Conservation (phyloP, 2,329 filamentous ascomycete genomes). For the Leptographium flavum region DNA sequence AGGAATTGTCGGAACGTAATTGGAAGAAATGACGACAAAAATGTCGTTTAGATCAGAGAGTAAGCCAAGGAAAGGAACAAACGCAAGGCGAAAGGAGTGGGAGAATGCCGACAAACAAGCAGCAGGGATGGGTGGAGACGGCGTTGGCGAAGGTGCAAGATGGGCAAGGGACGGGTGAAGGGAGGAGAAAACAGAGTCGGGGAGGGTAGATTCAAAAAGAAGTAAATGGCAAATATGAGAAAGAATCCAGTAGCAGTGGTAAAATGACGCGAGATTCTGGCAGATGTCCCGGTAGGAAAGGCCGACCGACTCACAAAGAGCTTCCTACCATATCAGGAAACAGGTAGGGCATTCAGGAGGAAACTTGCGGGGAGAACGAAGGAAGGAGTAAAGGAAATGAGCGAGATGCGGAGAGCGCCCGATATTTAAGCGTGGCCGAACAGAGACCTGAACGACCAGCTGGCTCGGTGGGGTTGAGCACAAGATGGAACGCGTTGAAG, state of each 20-base stretch:
- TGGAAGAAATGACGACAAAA: constrained; percentile 10
- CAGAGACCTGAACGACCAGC: background rate
- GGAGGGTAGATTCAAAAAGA: background rate
- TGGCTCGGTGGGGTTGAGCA: background rate
- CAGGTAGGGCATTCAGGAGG: background rate
- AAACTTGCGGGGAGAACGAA: background rate
- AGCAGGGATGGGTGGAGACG: background rate
- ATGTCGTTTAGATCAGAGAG: constrained; percentile 10
- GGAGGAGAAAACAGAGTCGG: background rate
- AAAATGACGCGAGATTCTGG: constrained; percentile 1
- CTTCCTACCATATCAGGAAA: constrained; percentile 3
- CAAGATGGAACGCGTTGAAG: background rate
- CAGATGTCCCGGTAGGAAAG: constrained; percentile 4
- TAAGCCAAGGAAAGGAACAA: constrained; percentile 8
- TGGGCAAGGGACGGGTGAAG: background rate
- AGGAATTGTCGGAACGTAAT: constrained; percentile 2
- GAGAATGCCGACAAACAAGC: background rate
- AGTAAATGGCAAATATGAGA: background rate
- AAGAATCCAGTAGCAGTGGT: background rate
- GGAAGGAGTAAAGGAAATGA: background rate
- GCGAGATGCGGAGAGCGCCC: background rate
- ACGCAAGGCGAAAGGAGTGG: no score
- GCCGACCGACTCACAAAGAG: background rate
- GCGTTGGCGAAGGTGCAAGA: no score
- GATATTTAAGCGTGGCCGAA: background rate